Conservation (phyloP, 2,329 filamentous ascomycete species). For the Zasmidium cellare region DNA sequence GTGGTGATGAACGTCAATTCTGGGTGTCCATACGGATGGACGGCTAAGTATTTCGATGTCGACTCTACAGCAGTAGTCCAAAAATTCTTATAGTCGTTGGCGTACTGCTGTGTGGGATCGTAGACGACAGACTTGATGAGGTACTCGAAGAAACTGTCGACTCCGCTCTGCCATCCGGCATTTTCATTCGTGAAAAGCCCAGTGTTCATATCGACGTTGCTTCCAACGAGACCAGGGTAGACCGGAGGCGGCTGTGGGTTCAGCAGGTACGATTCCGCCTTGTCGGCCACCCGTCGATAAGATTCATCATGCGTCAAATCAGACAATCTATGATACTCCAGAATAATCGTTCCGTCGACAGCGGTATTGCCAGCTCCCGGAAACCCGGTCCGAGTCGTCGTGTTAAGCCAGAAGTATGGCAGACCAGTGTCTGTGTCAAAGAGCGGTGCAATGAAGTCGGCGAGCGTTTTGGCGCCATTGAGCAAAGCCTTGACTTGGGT, state of each 20-base stretch:
- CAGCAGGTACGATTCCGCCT: constrained; percentile 24
- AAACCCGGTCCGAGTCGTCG: constrained; percentile 19
- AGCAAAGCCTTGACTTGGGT: constrained; percentile 13
- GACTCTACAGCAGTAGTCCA: constrained; percentile 33
- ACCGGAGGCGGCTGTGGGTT: constrained; percentile 16
- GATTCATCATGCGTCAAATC: constrained; percentile 25
- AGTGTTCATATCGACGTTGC: constrained; percentile 27
- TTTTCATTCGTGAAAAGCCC: constrained; percentile 31
- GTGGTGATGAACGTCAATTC: constrained; percentile 30
- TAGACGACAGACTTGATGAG: constrained; percentile 37
- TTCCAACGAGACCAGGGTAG: constrained; percentile 28
- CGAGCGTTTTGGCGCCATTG: constrained; percentile 21
- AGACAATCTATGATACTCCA: constrained; percentile 27
- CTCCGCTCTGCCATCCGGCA: constrained; percentile 29
- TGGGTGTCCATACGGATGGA: constrained; percentile 31
- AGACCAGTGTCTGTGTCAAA: constrained; percentile 25
- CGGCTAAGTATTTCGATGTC: constrained; percentile 32
- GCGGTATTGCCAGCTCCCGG: constrained; percentile 26
- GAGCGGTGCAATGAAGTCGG: constrained; percentile 22
- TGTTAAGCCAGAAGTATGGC: constrained; percentile 29
- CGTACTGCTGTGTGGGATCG: constrained; percentile 24
- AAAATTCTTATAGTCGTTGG: constrained; percentile 29
- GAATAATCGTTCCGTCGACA: constrained; percentile 23
- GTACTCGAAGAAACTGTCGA: constrained; percentile 33
- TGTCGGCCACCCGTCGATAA: constrained; percentile 22